Evolutionary conservation across 805 yeast species (phyloP).

Genomic region (Ogataea minuta): DNA sequence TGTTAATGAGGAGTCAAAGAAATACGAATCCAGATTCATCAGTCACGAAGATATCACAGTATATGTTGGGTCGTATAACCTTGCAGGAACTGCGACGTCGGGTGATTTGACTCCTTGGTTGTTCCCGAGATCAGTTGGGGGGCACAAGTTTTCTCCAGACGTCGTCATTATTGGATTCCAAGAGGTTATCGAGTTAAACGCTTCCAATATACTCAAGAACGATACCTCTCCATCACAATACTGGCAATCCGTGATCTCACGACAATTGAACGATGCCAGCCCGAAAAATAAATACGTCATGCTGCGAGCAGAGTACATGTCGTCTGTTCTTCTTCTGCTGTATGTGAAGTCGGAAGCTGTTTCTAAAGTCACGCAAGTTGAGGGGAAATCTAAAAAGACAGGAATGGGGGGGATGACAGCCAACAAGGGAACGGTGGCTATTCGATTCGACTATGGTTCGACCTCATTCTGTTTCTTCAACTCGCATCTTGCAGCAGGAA

Average conservation of each 20-base stretch:
- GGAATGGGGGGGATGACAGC: conserved; percentile 98
- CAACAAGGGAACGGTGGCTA: conserved; percentile 94
- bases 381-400: conserved; percentile 92
- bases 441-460: conserved; percentile 77
- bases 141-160: conserved; percentile 57
- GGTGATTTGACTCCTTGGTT: conserved; percentile 75
- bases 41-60: conserved; percentile 57
- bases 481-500: conserved; percentile 94
- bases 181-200: conserved; percentile 89
- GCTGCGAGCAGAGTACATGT: conserved; percentile 71
- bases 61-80: conserved; percentile 83
- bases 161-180: conserved; percentile 88
- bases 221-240: conserved; percentile 73
- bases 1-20: conserved; percentile 63
- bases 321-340: conserved; percentile 63
- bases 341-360: conserved; percentile 54
- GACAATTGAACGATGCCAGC: conserved; percentile 50
- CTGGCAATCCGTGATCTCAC: conserved; percentile 72
- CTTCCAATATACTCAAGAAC: conserved; percentile 84
- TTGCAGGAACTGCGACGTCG: conserved; percentile 65
- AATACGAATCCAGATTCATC: conserved; percentile 53
- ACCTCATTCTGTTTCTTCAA: conserved; percentile 83
- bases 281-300: conserved; percentile 49
- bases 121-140: conserved; percentile 64
- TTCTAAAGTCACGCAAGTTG: conserved; percentile 68